Evolutionary conservation across 495 filamentous ascomycete genomes (phyloP), one percentile per base, ranked within the genome.

Genomic region (Aspergillus haitiensis): DNA sequence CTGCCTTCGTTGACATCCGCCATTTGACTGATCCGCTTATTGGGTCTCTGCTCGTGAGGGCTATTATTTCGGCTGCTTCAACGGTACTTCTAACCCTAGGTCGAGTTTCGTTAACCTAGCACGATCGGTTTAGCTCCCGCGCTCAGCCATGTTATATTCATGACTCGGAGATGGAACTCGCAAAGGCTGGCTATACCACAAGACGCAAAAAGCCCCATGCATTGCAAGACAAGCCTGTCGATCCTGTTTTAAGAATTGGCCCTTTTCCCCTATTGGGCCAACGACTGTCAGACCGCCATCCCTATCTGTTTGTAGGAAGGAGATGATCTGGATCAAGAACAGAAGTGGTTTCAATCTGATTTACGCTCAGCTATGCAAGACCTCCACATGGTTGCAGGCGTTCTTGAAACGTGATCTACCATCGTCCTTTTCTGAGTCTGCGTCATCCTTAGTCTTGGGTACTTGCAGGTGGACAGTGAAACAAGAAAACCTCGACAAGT

Each of bases 301-400:
- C 62, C 40, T 27, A 48, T 54, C 67, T 72, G 73, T 76, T 76
- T 76, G 72, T 61, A 71, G 64, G 57, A 54, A n/a, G 13, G 16
- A 51, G 59, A 64, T 32, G 10, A 61, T 59, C 46, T 61, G 55
- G 49, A 48, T 63, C 60, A 60, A 45, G 27, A 31, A 60, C 40
- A 15, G 34, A 18, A 42, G 48, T 56, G 46, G 55, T 16, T 49
- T 45, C 35, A 49, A 33, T 55, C 53, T 49, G 58, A 52, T 50
- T 58, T 39, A 55, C 55, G 56, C 44, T 50, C 39, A 79, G 84
- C 88, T 66, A 78, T 85, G 31, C 74, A 80, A 35, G 80, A 83
- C 18, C 70, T 96, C 45, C 78, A 80, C 65, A 82, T 86, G 64
- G 65, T 64, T 56, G 60, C 56, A 64, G 59, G 55, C 58, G 58